Percentiles rank a stretch among this genome's conserved stretches.
These are phyloP conservation scores for Trametes gibbosa DNA, from an alignment of 768 basidiomycete genomes.

Conservation along the genomic window DNA sequence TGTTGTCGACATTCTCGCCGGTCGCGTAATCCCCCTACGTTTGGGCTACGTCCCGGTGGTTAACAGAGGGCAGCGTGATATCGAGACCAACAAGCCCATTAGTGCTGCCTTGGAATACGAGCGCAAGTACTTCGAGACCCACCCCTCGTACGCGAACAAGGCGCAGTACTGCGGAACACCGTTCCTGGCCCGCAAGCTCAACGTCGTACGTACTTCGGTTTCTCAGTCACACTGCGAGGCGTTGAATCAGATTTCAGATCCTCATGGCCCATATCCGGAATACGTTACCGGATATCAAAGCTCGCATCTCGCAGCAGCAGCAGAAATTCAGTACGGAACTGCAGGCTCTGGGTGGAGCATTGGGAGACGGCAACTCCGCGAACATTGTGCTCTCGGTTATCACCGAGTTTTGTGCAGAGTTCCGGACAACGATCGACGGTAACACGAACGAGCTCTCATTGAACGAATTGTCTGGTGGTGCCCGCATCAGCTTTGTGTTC, in stretches of 20 bases:
- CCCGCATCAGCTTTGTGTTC: conserved; percentile 98
- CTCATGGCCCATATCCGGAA: conserved; percentile 99
- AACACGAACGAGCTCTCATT: conserved; percentile 93
- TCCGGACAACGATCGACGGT: conserved; percentile 95
- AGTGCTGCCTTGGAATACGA: conserved; percentile 83
- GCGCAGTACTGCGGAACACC: conserved; percentile 97
- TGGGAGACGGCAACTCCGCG: conserved; percentile 82
- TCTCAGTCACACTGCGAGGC: conserved; percentile 70
- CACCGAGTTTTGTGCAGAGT: conserved; percentile 96
- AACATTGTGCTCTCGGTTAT: conserved; percentile 96
- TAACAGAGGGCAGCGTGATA: conserved; percentile 97
- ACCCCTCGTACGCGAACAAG: conserved; percentile 90
- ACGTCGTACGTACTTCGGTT: conserved; percentile 90
- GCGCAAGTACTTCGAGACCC: conserved; percentile 91
- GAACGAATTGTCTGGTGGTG: conserved; percentile 98
- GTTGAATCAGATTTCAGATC: conserved; percentile 56
- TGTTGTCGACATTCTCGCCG: conserved; percentile 97
- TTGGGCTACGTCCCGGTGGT: conserved; percentile 98
- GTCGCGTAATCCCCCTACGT: conserved; percentile 92
- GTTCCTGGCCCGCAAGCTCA: conserved; percentile 92
- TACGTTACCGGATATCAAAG: conserved; percentile 98
- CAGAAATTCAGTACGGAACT: conserved; percentile 88
- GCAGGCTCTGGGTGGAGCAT: conserved; percentile 75
- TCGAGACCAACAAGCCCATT: conserved; percentile 87
- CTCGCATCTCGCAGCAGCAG: conserved; percentile 86